Percentiles rank a stretch among this genome's conserved stretches.
Evolutionary conservation across 768 basidiomycete species (phyloP).

Genomic region (Fomitopsis pulvina): DNA sequence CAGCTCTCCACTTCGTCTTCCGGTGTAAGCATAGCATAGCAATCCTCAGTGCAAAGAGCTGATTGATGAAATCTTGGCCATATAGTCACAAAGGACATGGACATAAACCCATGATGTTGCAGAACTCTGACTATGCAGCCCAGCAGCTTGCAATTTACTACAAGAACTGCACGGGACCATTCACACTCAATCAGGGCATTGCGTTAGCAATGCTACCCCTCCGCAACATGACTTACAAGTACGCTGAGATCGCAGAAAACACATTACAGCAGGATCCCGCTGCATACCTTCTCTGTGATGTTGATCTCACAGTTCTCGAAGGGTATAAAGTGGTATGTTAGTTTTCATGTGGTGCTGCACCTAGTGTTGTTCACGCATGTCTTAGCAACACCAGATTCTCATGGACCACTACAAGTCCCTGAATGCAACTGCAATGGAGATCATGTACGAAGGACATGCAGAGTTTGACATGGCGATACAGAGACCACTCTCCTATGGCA

Average conservation of each 20-base stretch:
- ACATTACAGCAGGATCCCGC: background rate
- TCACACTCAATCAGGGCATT: background rate
- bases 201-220: background rate
- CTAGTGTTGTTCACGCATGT: background rate
- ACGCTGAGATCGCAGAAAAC: background rate
- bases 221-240: background rate
- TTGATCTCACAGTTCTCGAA: background rate
- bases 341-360: background rate
- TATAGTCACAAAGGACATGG: background rate
- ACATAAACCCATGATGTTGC: background rate
- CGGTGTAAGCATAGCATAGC: background rate
- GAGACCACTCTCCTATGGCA: background rate
- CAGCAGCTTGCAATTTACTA: background rate
- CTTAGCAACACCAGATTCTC: background rate
- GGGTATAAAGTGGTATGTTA: background rate
- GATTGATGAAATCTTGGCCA: background rate
- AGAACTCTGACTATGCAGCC: background rate
- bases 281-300: background rate
- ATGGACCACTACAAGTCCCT: background rate
- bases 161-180: background rate
- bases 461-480: background rate
- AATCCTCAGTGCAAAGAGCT: background rate
- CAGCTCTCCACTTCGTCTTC: conserved; percentile 1
- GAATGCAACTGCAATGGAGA: background rate
- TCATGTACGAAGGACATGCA: background rate